Evolutionary conservation across 352 stramenopile genomes (phyloP), one percentile per base, ranked within the genome.

Genomic region (Globisporangium heterothallicum): DNA sequence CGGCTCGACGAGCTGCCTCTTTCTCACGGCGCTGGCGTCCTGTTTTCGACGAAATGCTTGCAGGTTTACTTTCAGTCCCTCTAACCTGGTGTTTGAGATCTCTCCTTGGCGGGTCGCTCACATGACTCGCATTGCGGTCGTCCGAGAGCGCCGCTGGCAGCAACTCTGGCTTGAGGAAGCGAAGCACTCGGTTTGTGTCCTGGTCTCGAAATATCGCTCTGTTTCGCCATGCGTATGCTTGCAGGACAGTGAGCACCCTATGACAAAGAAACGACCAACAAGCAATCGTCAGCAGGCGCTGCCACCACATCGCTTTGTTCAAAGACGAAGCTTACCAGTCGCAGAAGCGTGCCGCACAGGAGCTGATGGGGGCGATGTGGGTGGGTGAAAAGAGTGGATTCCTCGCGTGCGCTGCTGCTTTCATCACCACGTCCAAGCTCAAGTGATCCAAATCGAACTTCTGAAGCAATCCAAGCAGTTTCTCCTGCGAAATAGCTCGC

Each of bases 271-370:
- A 46, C 22, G 32, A n/a, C 2, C 24, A 46, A n/a, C n/a, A n/a
- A n/a, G n/a, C n/a, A n/a, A n/a, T n/a, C n/a, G n/a, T n/a, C n/a
- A n/a, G n/a, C n/a, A n/a, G n/a, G n/a, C n/a, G n/a, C n/a, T n/a
- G n/a, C 0, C 41, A 27, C 16, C 26, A 46, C 21, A 48, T 7
- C 14, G 8, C 24, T 18, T 19, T 29, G 7, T 13, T 30, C 27
- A 14, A 27, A 34, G 14, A 14, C 27, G 24, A 22, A 9, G 3
- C 52, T n/a, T 61, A 85, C 82, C 88, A 97, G n/a, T 92, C 86
- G 52, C 90, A 97, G 42, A 97, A 91, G 25, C 81, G 78, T 1
- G 84, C 86, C 0, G 90, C 88, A 32, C 86, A 92, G 6, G 72
- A 81, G 60, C 85, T 96, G 50, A 97, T 85, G 6, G 84, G 76